These are phyloP conservation scores for Melampsora americana DNA, from an alignment of 1,284 basidiomycete species.

Conservation along the genomic window DNA sequence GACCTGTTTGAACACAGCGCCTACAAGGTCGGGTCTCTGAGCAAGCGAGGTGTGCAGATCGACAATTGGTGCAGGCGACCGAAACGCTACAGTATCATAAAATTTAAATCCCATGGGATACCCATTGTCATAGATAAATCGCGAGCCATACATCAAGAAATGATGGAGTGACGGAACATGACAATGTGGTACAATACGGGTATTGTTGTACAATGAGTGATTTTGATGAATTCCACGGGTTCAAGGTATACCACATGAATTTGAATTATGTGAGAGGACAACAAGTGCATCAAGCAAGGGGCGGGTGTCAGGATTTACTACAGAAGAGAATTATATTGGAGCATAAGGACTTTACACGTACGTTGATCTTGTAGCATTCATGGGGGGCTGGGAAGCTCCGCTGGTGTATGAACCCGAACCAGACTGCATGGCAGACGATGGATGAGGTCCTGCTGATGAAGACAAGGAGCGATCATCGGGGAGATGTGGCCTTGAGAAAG, in stretches of 20 bases:
- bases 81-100: conserved; percentile 18
- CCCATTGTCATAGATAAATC: too few relatives aligned
- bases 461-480: conserved; percentile 9
- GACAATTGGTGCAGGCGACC: conserved; percentile 39
- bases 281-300: neutral
- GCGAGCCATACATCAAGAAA: too few relatives aligned
- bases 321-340: neutral
- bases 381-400: neutral
- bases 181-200: too few relatives aligned
- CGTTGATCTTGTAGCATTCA: conserved; percentile 29
- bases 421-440: neutral
- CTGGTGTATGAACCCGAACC: neutral
- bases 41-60: conserved; percentile 39
- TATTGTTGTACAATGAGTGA: too few relatives aligned
- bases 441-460: conserved; percentile 7
- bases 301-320: too few relatives aligned
- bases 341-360: neutral
- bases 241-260: neutral
- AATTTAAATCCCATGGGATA: too few relatives aligned
- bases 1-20: conserved; percentile 33
- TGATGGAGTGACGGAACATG: too few relatives aligned
- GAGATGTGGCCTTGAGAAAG: conserved; percentile 7
- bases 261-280: neutral
- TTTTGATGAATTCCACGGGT: too few relatives aligned
- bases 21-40: conserved; percentile 32